phyloP scores from a whole-genome alignment of 2,329 filamentous ascomycete species.

The Alternaria triticimaculans region DNA sequence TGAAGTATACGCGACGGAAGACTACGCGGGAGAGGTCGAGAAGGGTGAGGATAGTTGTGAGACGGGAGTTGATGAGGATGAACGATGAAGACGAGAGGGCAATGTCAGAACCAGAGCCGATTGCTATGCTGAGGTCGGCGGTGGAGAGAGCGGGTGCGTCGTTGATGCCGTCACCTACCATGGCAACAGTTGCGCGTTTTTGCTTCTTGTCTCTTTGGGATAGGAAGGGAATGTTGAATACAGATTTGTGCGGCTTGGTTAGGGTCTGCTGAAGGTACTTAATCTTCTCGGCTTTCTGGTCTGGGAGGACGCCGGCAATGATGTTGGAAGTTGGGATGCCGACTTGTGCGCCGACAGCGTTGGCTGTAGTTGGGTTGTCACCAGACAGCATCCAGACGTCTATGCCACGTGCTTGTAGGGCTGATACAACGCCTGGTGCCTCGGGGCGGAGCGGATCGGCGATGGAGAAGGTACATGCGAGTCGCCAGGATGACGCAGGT shows the following conservation, averaged over 20 bases:
- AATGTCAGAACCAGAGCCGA: constrained; percentile 81
- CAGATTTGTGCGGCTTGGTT: constrained; percentile 24
- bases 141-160: constrained; percentile 81
- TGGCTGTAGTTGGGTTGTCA: constrained; percentile 85
- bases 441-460: constrained; percentile 82
- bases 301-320: constrained; percentile 85
- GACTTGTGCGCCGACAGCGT: constrained; percentile 75
- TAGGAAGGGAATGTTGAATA: constrained; percentile 24
- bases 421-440: constrained; percentile 67
- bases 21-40: constrained; percentile 74
- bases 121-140: constrained; percentile 82
- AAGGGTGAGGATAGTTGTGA: constrained; percentile 74
- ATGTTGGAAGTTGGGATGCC: constrained; percentile 78
- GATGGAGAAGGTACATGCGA: constrained; percentile 74
- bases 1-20: constrained; percentile 79
- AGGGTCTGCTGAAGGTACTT: constrained; percentile 53
- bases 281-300: constrained; percentile 79
- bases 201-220: constrained; percentile 1
- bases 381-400: constrained; percentile 92
- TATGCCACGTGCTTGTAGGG: constrained; percentile 69
- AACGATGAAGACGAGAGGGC: constrained; percentile 83
- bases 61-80: constrained; percentile 75
- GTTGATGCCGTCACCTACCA: constrained; percentile 88
- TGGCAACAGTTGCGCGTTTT: constrained; percentile 69
- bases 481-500: constrained; percentile 38